These are phyloP conservation scores for Botrytis medusae DNA, from an alignment of 2,329 filamentous ascomycete species.

Conservation along the genomic window DNA sequence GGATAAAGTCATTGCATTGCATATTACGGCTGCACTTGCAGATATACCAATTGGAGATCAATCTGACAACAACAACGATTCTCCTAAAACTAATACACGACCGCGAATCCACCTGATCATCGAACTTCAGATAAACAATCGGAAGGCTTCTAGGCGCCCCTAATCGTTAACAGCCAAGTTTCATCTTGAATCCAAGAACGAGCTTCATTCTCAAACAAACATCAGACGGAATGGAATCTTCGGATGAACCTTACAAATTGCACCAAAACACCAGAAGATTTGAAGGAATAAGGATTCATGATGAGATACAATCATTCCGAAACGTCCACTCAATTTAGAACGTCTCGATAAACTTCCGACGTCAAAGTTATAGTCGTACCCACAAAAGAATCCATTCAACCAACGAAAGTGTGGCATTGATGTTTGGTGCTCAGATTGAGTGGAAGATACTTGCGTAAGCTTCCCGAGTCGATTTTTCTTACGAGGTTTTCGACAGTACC, in stretches of 20 bases:
- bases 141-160: background rate
- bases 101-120: background rate
- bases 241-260: background rate
- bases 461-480: background rate
- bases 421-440: conserved; percentile 10
- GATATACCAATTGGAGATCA: background rate
- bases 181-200: background rate
- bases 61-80: background rate
- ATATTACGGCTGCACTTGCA: background rate
- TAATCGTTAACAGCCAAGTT: background rate
- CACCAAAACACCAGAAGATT: background rate
- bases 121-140: background rate
- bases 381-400: conserved; percentile 3
- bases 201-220: conserved; percentile 1
- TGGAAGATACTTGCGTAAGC: conserved; percentile 2
- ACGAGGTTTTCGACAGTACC: background rate
- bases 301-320: background rate
- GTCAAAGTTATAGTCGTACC: background rate
- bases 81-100: background rate
- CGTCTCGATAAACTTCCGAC: background rate
- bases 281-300: conserved; percentile 5
- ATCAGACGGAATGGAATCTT: background rate
- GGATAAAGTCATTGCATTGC: background rate
- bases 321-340: background rate
- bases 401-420: conserved; percentile 3